Conservation (phyloP, 805 yeast genomes). For the Wickerhamiella brachini region DNA sequence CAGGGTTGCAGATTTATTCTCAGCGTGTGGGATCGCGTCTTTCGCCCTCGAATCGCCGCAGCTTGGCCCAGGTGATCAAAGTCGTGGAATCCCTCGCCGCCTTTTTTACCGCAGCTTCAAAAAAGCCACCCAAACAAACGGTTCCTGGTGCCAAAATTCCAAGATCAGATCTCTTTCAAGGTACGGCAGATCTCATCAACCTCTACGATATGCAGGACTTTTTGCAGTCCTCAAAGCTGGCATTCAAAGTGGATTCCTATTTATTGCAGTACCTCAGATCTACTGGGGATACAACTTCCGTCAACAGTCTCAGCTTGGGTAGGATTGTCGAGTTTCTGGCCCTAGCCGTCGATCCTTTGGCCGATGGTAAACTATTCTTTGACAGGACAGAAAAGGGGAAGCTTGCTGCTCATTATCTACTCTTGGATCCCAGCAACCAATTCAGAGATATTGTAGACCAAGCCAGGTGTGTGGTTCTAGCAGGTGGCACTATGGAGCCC, state of each 20-base stretch:
- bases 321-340: constrained; percentile 51
- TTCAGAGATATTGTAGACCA: constrained; percentile 54
- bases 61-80: constrained; percentile 48
- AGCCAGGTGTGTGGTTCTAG: constrained; percentile 57
- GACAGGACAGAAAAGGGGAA: constrained; percentile 25
- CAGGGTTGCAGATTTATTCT: constrained; percentile 41
- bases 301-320: constrained; percentile 44
- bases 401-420: constrained; percentile 38
- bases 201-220: constrained; percentile 53
- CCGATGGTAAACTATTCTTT: constrained; percentile 70
- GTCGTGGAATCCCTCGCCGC: constrained; percentile 37
- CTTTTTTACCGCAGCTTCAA: constrained; percentile 28
- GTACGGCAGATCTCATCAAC: constrained; percentile 60
- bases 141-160: constrained; percentile 42
- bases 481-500: constrained; percentile 97
- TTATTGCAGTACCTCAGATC: constrained; percentile 25
- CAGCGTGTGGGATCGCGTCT: constrained; percentile 48
- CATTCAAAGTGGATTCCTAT: constrained; percentile 70
- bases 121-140: constrained; percentile 21
- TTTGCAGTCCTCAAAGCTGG: constrained; percentile 55
- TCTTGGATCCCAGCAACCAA: constrained; percentile 63
- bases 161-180: constrained; percentile 40
- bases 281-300: neutral
- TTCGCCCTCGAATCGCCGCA: constrained; percentile 57
- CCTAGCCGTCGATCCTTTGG: constrained; percentile 55